Conservation (phyloP, 2,329 filamentous ascomycete genomes). For the Torrubiellomyces zombiae region DNA sequence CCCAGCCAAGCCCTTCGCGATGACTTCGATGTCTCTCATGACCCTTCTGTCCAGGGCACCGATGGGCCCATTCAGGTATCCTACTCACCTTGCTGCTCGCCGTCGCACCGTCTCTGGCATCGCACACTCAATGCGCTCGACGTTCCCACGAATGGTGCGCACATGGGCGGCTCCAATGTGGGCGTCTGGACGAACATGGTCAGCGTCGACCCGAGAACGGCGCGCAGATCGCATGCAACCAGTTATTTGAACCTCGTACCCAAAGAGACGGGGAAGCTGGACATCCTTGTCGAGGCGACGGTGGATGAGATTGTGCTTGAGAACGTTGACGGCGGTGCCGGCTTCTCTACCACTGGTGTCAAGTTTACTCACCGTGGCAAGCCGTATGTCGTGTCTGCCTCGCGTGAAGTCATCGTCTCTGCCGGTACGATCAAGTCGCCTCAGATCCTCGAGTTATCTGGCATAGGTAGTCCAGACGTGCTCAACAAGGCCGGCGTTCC, state of each 20-base stretch:
- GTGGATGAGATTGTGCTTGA: slow-evolving; percentile 13
- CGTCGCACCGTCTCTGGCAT: slow-evolving; percentile 29
- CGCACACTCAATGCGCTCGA: slow-evolving; percentile 28
- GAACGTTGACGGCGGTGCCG: slow-evolving; percentile 4
- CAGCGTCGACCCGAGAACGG: slow-evolving; percentile 27
- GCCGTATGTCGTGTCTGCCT: slow-evolving; percentile 19
- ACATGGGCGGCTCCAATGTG: slow-evolving; percentile 29
- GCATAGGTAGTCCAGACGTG: slow-evolving; percentile 30
- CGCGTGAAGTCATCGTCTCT: slow-evolving; percentile 38
- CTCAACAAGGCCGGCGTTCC: slow-evolving; percentile 20
- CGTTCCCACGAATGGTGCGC: slow-evolving; percentile 21
- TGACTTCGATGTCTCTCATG: slow-evolving; percentile 20
- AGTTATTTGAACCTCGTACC: slow-evolving; percentile 26
- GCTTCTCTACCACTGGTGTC: slow-evolving; percentile 13
- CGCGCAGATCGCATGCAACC: slow-evolving; percentile 29
- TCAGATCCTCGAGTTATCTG: slow-evolving; percentile 43
- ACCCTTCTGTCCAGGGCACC: slow-evolving; percentile 22
- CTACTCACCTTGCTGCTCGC: slow-evolving; percentile 22
- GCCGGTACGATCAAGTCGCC: slow-evolving; percentile 41
- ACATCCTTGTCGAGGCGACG: slow-evolving; percentile 15
- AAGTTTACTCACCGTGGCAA: slow-evolving; percentile 20
- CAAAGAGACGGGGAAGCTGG: slow-evolving; percentile 24
- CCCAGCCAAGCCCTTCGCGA: slow-evolving; percentile 16
- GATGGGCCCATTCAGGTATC: slow-evolving; percentile 31
- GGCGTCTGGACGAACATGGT: slow-evolving; percentile 33